Base-by-base conservation (phyloP, 768 basidiomycete species). In the Kwoniella bestiolae region DNA sequence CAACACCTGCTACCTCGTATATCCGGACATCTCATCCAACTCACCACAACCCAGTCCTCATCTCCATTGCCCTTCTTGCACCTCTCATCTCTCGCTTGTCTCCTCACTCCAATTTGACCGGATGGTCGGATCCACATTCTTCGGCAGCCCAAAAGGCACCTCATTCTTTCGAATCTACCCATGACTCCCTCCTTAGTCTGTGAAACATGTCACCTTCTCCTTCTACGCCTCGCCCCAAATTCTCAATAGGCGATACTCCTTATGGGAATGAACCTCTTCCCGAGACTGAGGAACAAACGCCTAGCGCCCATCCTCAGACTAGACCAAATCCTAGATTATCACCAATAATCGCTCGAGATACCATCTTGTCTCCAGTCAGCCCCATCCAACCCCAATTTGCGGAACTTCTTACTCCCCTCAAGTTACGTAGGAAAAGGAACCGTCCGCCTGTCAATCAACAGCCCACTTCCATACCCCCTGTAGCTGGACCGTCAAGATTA, bases 331-430 rank as follows among this genome's bases (percentile, higher is more conserved):
- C 62, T 0, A 55, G 55, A 18, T 38, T 70, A 5, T 67, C 69
- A 7, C 69, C 69, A 14, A 70, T 70, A 41, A 35, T 71, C 7
- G 65, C 55, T n/a, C 53, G 60, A 21, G 47, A 65, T 52, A 31
- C 56, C 5, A 47, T 58, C 28, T 56, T 47, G 3, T 67, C 66
- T 38, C 32, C 56, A 25, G 47, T 57, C 1, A 46, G 47, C 35
- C 64, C 63, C 9, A 55, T 25, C 23, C 69, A 70, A 38, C 78
- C 76, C 2, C 64, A 74, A 60, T 79, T 77, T 34, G 78, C 78
- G 0, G 78, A 79, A 57, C 66, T 74, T 4, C 69, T 79, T 28
- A 79, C 78, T 6, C 78, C 78, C 1, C 55, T 71, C 4, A 72
- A 72, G 56, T 60, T 77, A 5, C 57, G 75, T 29, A 63, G 71